Base-by-base conservation (phyloP, 345 rosid genomes). In the Crucihimalaya himalaica region DNA sequence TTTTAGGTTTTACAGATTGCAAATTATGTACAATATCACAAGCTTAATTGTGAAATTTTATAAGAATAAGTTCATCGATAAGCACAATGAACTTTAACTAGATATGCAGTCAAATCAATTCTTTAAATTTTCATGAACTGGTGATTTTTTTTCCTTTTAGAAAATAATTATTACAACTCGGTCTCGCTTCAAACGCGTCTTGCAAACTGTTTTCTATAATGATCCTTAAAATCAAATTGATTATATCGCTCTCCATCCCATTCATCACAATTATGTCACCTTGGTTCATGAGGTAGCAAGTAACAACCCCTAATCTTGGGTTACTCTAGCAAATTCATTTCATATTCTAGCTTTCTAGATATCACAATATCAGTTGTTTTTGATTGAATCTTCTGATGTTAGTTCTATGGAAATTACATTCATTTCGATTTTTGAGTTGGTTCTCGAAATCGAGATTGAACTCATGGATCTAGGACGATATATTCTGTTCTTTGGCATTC, bases 391-490 rank as follows among this genome's bases (percentile, higher is more conserved):
- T 15, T 62, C 43, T 19, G 63, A 16, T 63, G 37, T 29, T 34
- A 73, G 72, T 29, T 61, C 37, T 31, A 64, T 1, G 6, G 73
- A 69, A 73, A 70, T 32, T 47, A 79, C 65, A 19, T 40, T 78
- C 20, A 5, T 19, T 54, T 85, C 78, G 52, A 68, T 62, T 2
- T 34, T 53, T 4, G 97, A 84, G 48, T 20, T 81, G 13, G 67
- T 72, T 71, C 83, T 74, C 0, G 89, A 86, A 42, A 87, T 5
- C 1, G 84, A 60, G 11, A 63, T n/a, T 18, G 85, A 70, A 43
- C 82, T 75, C 1, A 70, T 16, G 6, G 80, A 73, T 80, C 79
- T 84, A 1, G 81, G 78, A 32, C 78, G 87, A 63, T 80, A 86
- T 6, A 89, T 52, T 50, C 72, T 23, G 43, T 83, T 76, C 54